Percentiles rank a stretch among this genome's conserved stretches.
These are phyloP conservation scores for Mucor circinelloides DNA, from an alignment of 371 early-diverging fungal genomes.

Conservation along the genomic window DNA sequence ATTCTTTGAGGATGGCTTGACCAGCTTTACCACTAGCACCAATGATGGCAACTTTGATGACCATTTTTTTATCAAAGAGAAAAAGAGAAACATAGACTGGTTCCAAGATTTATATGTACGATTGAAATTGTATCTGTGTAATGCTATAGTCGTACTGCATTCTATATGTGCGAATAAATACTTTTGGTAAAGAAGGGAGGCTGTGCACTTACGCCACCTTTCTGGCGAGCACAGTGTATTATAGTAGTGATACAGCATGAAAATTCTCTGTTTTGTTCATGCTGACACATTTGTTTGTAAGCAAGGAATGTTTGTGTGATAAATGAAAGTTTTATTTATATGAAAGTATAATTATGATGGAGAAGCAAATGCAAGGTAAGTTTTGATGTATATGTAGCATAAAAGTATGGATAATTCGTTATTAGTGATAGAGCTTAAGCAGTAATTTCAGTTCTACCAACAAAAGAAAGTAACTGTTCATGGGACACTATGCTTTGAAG, in stretches of 20 bases:
- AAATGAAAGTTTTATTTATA: not conserved
- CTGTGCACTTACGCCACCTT: not conserved
- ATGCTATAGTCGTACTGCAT: not conserved
- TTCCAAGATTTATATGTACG: not conserved
- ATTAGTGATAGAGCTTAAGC: not conserved
- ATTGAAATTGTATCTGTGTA: not conserved
- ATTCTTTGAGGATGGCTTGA: slow-evolving; percentile 1
- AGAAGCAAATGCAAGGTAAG: not conserved
- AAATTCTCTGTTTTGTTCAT: not conserved
- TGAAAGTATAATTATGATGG: not conserved
- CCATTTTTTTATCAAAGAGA: not conserved
- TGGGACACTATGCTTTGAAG: not conserved
- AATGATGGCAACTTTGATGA: slow-evolving; percentile 4
- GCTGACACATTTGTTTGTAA: not conserved
- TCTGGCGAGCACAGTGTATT: not conserved
- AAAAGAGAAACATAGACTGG: not conserved
- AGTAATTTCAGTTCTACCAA: not conserved
- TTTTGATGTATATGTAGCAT: not conserved
- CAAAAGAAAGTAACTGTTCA: not conserved
- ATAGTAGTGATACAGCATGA: not conserved
- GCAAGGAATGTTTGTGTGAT: not conserved
- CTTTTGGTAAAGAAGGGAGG: not conserved
- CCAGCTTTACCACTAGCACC: slow-evolving; percentile 6
- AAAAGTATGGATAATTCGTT: not conserved
- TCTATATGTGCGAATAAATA: too few relatives aligned